phyloP scores from a whole-genome alignment of 768 basidiomycete genomes.

The Mycena venus region DNA sequence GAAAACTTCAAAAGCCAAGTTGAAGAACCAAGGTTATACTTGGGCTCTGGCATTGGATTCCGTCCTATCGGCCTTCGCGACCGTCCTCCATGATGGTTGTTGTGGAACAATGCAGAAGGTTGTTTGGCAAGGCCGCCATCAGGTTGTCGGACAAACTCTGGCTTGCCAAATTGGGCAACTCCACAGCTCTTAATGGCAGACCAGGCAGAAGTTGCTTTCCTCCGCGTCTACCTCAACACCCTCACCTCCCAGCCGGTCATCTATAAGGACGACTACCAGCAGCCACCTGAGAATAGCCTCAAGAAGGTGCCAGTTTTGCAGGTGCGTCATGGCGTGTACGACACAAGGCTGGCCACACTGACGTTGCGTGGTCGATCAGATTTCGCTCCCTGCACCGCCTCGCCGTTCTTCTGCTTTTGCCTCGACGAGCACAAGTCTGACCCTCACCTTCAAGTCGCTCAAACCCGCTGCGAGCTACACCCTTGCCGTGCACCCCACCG shows the following conservation, averaged over 20 bases:
- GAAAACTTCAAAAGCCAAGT: too few species aligned
- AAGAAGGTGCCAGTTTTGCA: slow-evolving; percentile 79
- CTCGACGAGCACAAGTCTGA: slow-evolving; percentile 60
- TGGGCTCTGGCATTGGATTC: too few species aligned
- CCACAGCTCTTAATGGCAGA: slow-evolving; percentile 50
- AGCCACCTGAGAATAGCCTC: slow-evolving; percentile 73
- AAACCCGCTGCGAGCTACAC: slow-evolving; percentile 88
- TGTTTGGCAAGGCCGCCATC: background rate
- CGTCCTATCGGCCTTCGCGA: too few species aligned
- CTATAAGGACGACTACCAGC: slow-evolving; percentile 83
- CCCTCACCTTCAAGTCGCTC: slow-evolving; percentile 89
- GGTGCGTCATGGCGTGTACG: slow-evolving; percentile 49
- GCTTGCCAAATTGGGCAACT: background rate
- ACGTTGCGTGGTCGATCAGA: slow-evolving; percentile 57
- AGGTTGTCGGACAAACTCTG: background rate
- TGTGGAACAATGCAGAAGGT: too few species aligned
- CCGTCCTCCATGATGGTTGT: too few species aligned
- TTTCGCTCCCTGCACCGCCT: slow-evolving; percentile 73
- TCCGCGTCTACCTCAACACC: slow-evolving; percentile 73
- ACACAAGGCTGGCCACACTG: background rate
- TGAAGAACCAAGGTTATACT: too few species aligned
- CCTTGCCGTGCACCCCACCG: slow-evolving; percentile 82
- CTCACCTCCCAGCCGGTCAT: slow-evolving; percentile 76
- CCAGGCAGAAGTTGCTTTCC: slow-evolving; percentile 77
- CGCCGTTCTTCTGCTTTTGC: slow-evolving; percentile 36